Evolutionary conservation across 2,329 filamentous ascomycete genomes (phyloP).

Genomic region (Pseudocercospora vitis): DNA sequence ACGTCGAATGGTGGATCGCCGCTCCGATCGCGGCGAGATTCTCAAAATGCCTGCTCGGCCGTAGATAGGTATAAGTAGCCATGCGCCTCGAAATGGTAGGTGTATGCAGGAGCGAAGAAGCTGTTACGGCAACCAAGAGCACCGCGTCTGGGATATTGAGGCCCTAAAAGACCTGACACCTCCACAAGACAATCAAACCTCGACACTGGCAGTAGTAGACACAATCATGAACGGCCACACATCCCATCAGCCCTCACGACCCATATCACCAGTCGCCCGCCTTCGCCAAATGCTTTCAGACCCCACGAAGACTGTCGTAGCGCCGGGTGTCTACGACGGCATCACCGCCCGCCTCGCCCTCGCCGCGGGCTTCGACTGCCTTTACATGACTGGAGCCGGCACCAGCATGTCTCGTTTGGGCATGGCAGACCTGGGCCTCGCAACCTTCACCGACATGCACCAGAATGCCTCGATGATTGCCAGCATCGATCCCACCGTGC

Average conservation of each 20-base stretch:
- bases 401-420: constrained; percentile 62
- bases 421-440: constrained; percentile 63
- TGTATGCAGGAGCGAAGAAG: neutral
- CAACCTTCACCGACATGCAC: constrained; percentile 63
- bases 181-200: neutral
- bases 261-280: constrained; percentile 28
- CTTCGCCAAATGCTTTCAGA: constrained; percentile 36
- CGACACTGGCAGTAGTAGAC: constrained; percentile 9
- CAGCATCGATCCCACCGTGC: constrained; percentile 54
- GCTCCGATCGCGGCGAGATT: constrained; percentile 8
- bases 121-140: neutral
- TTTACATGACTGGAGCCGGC: constrained; percentile 70
- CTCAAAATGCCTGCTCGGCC: constrained; percentile 4
- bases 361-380: constrained; percentile 60
- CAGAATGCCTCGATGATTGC: constrained; percentile 66
- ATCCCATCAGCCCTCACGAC: constrained; percentile 16
- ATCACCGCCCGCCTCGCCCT: constrained; percentile 64
- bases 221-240: constrained; percentile 26
- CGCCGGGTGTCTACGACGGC: constrained; percentile 68
- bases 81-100: neutral
- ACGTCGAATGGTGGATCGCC: constrained; percentile 3
- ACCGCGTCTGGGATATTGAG: no score
- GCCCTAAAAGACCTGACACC: no score
- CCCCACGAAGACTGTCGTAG: constrained; percentile 49
- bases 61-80: constrained; percentile 8